phyloP scores from a whole-genome alignment of 805 yeast genomes.

The Schwanniomyces pseudopolymorphus region DNA sequence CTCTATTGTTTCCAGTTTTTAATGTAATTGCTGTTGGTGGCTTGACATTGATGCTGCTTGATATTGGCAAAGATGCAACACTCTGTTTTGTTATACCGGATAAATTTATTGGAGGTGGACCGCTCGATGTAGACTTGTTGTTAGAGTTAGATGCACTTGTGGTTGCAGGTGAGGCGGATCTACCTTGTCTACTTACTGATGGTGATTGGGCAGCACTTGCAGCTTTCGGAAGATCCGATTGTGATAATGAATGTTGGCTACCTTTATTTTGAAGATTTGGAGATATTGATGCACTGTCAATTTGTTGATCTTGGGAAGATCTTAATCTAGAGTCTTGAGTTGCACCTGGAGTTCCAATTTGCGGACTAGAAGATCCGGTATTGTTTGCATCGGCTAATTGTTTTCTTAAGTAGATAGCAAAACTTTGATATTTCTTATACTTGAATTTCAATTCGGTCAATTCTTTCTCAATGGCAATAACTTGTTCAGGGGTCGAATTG shows the following conservation, averaged over 20 bases:
- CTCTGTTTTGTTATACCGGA: slow-evolving; percentile 49
- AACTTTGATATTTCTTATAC: slow-evolving; percentile 49
- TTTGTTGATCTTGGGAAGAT: slow-evolving; percentile 4
- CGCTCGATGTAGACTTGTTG: slow-evolving; percentile 7
- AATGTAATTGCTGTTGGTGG: slow-evolving; percentile 65
- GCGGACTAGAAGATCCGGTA: slow-evolving; percentile 7
- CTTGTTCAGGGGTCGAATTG: slow-evolving; percentile 44
- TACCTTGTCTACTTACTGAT: slow-evolving; percentile 6
- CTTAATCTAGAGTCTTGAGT: slow-evolving; percentile 7
- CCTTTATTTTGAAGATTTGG: slow-evolving; percentile 5
- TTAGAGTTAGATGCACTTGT: slow-evolving; percentile 11
- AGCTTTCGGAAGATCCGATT: slow-evolving; percentile 1
- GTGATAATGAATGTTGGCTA: neutral
- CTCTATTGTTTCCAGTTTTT: slow-evolving; percentile 52
- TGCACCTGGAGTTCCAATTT: slow-evolving; percentile 9
- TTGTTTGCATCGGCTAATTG: slow-evolving; percentile 34
- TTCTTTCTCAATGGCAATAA: slow-evolving; percentile 46
- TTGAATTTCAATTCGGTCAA: slow-evolving; percentile 48
- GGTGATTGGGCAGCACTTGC: slow-evolving; percentile 1
- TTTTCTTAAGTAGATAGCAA: slow-evolving; percentile 47
- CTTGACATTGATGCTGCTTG: slow-evolving; percentile 63
- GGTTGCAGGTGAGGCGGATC: slow-evolving; percentile 20
- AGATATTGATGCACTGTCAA: slow-evolving; percentile 1
- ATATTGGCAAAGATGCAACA: slow-evolving; percentile 70
- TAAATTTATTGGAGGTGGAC: slow-evolving; percentile 28